A percentile compares a stretch with the other conserved stretches of the same genome.
Conservation (phyloP, 192 early-diverging fungal genomes). For the Jimgerdemannia lactiflua region DNA sequence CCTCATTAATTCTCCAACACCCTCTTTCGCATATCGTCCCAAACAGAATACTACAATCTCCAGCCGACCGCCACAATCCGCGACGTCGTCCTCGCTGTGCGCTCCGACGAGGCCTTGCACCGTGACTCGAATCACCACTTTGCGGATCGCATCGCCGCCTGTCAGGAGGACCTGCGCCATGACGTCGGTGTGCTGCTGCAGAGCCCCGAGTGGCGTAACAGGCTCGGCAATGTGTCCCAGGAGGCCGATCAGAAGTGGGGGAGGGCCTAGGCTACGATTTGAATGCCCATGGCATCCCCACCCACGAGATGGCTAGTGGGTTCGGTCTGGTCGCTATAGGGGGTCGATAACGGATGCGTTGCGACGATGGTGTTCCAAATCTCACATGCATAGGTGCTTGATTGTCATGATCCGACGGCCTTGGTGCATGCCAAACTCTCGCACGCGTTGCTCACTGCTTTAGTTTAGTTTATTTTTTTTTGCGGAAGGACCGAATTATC, state of each 20-base stretch:
- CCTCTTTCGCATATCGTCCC: conserved; percentile 1
- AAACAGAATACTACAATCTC: conserved; percentile 79
- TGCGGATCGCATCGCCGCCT: conserved; percentile 58
- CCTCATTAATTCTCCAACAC: conserved; percentile 1
- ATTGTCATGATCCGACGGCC: no score
- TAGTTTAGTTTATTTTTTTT: no score
- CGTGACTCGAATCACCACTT: conserved; percentile 91
- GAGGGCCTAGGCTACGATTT: neutral
- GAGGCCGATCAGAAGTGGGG: neutral
- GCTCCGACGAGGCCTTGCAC: conserved; percentile 88
- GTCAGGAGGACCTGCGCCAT: conserved; percentile 40
- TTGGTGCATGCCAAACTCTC: no score
- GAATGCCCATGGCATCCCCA: no score
- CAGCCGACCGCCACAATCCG: conserved; percentile 68
- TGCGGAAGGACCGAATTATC: no score
- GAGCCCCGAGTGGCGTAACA: neutral
- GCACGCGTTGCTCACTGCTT: no score
- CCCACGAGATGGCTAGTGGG: neutral
- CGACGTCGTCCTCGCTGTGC: conserved; percentile 84
- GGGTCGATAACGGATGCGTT: neutral
- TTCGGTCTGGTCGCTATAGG: neutral
- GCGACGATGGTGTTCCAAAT: no score
- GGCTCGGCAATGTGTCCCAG: neutral
- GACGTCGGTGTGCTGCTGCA: neutral
- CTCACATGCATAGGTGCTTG: no score